Percentiles rank a stretch among this genome's conserved stretches.
Conservation (phyloP, 2,329 filamentous ascomycete species). For the Aphanocladium album region DNA sequence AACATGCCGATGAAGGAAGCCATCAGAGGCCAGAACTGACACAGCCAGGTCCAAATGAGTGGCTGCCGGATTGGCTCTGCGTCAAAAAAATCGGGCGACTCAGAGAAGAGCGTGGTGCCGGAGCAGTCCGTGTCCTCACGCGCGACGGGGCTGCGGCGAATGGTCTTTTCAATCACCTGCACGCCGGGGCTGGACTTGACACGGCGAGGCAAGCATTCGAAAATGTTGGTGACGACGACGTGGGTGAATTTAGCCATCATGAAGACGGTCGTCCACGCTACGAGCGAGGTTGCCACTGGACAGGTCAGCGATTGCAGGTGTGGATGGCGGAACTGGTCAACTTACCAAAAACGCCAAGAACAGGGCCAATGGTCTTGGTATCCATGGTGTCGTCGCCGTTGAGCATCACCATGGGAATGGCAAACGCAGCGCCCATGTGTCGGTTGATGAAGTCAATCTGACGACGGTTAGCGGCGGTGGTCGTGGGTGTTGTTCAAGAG, state of each 20-base stretch:
- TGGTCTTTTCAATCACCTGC: neutral
- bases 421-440: slow-evolving; percentile 47
- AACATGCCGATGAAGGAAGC: slow-evolving; percentile 29
- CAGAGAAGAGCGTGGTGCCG: neutral
- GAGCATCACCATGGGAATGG: slow-evolving; percentile 44
- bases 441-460: slow-evolving; percentile 47
- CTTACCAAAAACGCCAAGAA: slow-evolving; percentile 42
- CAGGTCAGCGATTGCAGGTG: slow-evolving; percentile 14
- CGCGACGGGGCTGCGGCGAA: neutral
- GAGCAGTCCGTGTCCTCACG: neutral
- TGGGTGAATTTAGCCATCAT: slow-evolving; percentile 14
- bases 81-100: neutral
- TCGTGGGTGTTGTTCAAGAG: neutral
- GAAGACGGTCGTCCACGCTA: slow-evolving; percentile 31
- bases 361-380: slow-evolving; percentile 32
- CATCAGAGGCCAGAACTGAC: slow-evolving; percentile 24
- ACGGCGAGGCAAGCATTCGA: neutral
- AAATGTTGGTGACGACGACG: slow-evolving; percentile 16
- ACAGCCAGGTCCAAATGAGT: slow-evolving; percentile 7
- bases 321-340: neutral
- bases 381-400: slow-evolving; percentile 29
- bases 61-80: neutral
- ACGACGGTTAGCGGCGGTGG: neutral
- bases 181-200: neutral
- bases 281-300: slow-evolving; percentile 30